Evolutionary conservation across 495 filamentous ascomycete species (phyloP).

Genomic region (Aspergillus egyptiacus): DNA sequence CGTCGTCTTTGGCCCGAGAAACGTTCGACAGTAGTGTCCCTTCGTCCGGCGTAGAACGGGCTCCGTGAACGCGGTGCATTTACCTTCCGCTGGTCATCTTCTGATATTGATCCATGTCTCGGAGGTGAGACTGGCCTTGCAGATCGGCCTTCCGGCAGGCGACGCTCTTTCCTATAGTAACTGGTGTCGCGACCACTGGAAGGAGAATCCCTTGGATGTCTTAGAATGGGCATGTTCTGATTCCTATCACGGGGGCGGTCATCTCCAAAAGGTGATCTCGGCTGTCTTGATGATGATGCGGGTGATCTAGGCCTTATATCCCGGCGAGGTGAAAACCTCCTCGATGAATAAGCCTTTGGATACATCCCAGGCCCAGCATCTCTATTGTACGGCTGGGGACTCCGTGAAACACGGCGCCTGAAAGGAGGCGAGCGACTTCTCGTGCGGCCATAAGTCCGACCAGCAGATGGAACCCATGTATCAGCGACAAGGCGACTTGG

Average conservation of each 20-base stretch:
- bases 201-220: slow-evolving; percentile 29
- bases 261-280: slow-evolving; percentile 40
- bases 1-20: slow-evolving; percentile 13
- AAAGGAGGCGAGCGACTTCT: slow-evolving; percentile 44
- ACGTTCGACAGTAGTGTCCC: slow-evolving; percentile 15
- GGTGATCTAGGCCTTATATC: slow-evolving; percentile 43
- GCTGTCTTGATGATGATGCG: slow-evolving; percentile 31
- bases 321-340: slow-evolving; percentile 44
- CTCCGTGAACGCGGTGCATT: slow-evolving; percentile 21
- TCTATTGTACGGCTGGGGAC: slow-evolving; percentile 38
- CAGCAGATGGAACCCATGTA: slow-evolving; percentile 43
- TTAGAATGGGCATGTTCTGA: slow-evolving; percentile 29
- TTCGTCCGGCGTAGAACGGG: slow-evolving; percentile 19
- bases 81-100: slow-evolving; percentile 12
- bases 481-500: slow-evolving; percentile 35
- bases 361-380: slow-evolving; percentile 29
- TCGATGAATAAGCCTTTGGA: slow-evolving; percentile 35
- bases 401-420: slow-evolving; percentile 45
- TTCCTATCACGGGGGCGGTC: slow-evolving; percentile 31
- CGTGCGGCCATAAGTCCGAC: slow-evolving; percentile 30
- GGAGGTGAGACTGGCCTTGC: slow-evolving; percentile 27
- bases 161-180: slow-evolving; percentile 21
- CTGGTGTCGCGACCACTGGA: slow-evolving; percentile 28
- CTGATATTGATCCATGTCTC: slow-evolving; percentile 15
- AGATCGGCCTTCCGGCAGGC: slow-evolving; percentile 17